phyloP scores from a whole-genome alignment of 192 early-diverging fungal species.

The Coemansia reversa region DNA sequence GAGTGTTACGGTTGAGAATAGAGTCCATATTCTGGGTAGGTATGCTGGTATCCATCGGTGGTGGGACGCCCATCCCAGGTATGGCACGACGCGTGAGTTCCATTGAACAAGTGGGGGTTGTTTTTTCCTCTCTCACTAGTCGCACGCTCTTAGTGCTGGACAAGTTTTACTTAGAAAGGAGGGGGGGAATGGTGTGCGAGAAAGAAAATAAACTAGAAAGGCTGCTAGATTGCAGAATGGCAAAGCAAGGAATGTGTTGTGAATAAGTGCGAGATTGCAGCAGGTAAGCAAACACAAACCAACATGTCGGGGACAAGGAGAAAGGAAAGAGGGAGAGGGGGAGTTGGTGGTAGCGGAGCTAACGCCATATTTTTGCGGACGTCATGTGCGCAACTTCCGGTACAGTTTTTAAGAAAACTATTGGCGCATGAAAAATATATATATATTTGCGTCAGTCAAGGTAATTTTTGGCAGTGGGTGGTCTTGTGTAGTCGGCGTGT shows the following conservation, averaged over 20 bases:
- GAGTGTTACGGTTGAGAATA: slow-evolving; percentile 47
- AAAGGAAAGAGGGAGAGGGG: not conserved
- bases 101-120: slow-evolving; percentile 9
- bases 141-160: too few species aligned
- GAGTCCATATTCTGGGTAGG: slow-evolving; percentile 52
- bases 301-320: not conserved
- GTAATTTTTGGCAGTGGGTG: too few species aligned
- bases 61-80: slow-evolving; percentile 18
- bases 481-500: too few species aligned
- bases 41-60: slow-evolving; percentile 41
- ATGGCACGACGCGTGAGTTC: slow-evolving; percentile 37
- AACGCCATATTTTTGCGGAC: too few species aligned
- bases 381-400: too few species aligned
- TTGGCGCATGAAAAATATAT: too few species aligned
- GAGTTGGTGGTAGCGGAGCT: too few species aligned
- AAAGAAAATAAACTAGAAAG: not conserved
- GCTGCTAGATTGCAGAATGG: not conserved
- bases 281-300: not conserved
- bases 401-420: too few species aligned
- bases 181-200: not conserved
- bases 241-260: not conserved
- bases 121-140: too few species aligned
- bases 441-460: too few species aligned
- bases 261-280: not conserved
- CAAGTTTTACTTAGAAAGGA: not conserved